Evolutionary conservation across 1,284 basidiomycete species (phyloP), one percentile per base, ranked within the genome.

Genomic region (Pseudomicrostroma phylloplanum): DNA sequence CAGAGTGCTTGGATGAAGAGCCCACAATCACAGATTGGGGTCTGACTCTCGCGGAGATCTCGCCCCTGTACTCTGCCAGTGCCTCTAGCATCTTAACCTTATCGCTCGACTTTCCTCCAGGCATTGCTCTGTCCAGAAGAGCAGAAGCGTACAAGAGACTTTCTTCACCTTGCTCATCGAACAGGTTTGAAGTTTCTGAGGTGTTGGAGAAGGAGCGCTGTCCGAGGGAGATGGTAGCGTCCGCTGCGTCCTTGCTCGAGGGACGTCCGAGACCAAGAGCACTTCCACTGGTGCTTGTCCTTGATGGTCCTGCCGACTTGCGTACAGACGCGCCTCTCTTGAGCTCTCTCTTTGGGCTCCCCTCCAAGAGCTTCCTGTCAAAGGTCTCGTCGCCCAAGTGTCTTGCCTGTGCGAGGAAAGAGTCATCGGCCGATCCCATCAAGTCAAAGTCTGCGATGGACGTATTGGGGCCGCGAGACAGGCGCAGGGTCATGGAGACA

Each of bases 111-210:
- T 36, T 36, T 36, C 30, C 30, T 4, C 30, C 30, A 36, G 30
- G 30, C 30, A 36, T 36, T 3, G 30, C 30, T 36, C 30, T 3
- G 30, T 36, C 30, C 9, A 36, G 30, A 36, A 17, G 43, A 17
- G 43, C 26, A 8, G 51, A 23, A 3, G 51, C 17, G 21, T 54
- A 54, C 13, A 54, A 25, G 13, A 54, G 51, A 19, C 51, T 54
- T 19, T 54, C 21, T 13, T 54, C 51, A 7, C 51, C 51, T 25
- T 54, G 51, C 51, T 54, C 51, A 25, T 54, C 51, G 21, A 54
- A 54, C 8, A 54, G 6, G 25, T 54, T 25, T 6, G 51, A 54
- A 2, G 51, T 54, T 15, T 54, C 51, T 23, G 46, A 48, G n/a
- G 23, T 23, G 51, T 21, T 25, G 51, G 17, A 17, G 8, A 54